Percentiles rank a stretch among this genome's conserved stretches.
Evolutionary conservation across 345 rosid species (phyloP).

Genomic region (Populus tremula): DNA sequence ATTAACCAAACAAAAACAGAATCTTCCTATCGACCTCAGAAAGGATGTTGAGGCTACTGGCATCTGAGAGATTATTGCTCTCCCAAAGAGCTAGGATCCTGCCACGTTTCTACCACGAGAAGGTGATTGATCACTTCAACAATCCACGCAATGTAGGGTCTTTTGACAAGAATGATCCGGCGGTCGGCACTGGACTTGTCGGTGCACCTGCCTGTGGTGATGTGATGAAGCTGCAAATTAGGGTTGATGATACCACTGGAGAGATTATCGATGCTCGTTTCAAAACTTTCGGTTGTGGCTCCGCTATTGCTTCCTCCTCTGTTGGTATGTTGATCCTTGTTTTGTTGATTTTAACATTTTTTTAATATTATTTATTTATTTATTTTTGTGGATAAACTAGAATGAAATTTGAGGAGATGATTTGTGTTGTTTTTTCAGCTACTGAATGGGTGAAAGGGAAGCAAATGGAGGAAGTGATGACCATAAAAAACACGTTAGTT

Average conservation of each 20-base stretch:
- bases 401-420: neutral
- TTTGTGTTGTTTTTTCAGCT: conserved; percentile 43
- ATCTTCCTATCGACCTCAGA: neutral
- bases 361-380: neutral
- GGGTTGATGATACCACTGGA: conserved; percentile 79
- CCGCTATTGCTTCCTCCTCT: conserved; percentile 95
- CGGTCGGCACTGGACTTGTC: conserved; percentile 85
- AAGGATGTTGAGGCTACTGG: conserved; percentile 47
- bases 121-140: conserved; percentile 93
- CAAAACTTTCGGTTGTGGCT: conserved; percentile 98
- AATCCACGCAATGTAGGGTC: conserved; percentile 95
- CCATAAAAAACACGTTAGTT: conserved; percentile 93
- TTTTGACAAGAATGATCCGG: conserved; percentile 85
- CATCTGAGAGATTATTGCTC: conserved; percentile 48
- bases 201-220: conserved; percentile 99
- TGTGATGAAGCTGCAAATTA: conserved; percentile 97
- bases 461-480: conserved; percentile 78
- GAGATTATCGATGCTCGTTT: conserved; percentile 86
- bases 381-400: neutral
- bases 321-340: conserved; percentile 52
- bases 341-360: neutral
- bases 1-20: neutral
- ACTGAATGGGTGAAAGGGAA: conserved; percentile 99
- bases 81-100: conserved; percentile 27
- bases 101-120: conserved; percentile 73